Evolutionary conservation across 2,329 filamentous ascomycete species (phyloP), one percentile per base, ranked within the genome.

Genomic region (Pyrenochaeta sp.): DNA sequence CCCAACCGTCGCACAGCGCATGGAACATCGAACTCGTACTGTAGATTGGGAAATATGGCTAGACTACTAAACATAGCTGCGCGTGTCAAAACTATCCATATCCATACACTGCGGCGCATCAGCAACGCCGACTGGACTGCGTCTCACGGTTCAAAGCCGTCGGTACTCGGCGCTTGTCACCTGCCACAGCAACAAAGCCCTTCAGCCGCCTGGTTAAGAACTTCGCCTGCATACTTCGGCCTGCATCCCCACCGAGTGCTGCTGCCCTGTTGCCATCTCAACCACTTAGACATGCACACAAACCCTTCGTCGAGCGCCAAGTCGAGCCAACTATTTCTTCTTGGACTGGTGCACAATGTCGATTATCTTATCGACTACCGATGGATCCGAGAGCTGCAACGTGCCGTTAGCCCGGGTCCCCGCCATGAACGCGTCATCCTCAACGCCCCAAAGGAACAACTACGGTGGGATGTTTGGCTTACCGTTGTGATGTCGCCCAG

Each of bases 401-500:
- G 51, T 44, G 24, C 37, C 64, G 67, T 76, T 72, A 76, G 74
- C 68, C 56, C 63, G 55, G 49, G 39, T 59, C 58, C 39, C 54
- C 59, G 57, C 58, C 55, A 45, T 8, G 50, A 67, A 74, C 69
- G 73, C 74, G 72, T 72, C 67, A 72, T 67, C 65, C 45, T 48
- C 53, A 39, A 50, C 59, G 37, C 39, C 48, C 60, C 61, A 54
- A 56, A 54, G 55, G 58, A 45, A 50, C 49, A 13, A 52, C 40
- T 39, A 46, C 32, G 25, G 52, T 57, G 40, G 56, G n/a, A 46
- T 50, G 15, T 37, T 25, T 37, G 30, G 83, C 90, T 83, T 84
- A 96, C 92, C 67, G 95, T 98, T 22, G 91, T 91, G 36, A 85
- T 96, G 75, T 99, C 95, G 70, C 95, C 95, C 52, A 99, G 84